Conservation (phyloP, 257 asterid species). For the Solanum lycopersicoides region DNA sequence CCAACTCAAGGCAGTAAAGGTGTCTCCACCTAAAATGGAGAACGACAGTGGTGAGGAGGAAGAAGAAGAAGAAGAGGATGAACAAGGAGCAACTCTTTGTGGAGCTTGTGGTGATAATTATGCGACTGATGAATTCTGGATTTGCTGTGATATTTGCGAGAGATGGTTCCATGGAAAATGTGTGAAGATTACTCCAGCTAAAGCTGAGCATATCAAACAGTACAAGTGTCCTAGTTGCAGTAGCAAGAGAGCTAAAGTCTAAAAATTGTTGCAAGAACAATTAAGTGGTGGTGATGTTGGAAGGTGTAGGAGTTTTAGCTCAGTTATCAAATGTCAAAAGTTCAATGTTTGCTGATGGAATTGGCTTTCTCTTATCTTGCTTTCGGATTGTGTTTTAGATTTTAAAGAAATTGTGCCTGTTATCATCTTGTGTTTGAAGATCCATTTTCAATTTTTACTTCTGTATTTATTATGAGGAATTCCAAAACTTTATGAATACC, state of each 20-base stretch:
- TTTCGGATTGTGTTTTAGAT: constrained; percentile 1
- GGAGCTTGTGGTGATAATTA: constrained; percentile 53
- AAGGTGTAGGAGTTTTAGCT: constrained; percentile 10
- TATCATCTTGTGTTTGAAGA: background rate
- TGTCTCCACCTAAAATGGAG: constrained; percentile 28
- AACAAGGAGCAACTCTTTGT: constrained; percentile 42
- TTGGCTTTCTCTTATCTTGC: constrained; percentile 1
- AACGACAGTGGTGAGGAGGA: constrained; percentile 38
- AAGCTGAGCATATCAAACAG: constrained; percentile 2
- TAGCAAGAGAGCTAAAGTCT: background rate
- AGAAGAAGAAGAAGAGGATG: constrained; percentile 37
- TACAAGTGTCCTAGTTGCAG: constrained; percentile 2
- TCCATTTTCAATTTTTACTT: background rate
- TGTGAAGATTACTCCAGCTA: constrained; percentile 1
- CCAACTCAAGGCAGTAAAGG: constrained; percentile 21
- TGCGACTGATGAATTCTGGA: constrained; percentile 34
- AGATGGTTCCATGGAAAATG: constrained; percentile 5
- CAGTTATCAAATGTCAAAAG: background rate
- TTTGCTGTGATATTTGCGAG: background rate
- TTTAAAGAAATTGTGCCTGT: background rate
- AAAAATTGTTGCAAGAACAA: background rate
- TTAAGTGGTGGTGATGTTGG: background rate
- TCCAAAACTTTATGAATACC: background rate
- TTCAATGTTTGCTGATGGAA: constrained; percentile 20
- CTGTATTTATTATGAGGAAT: background rate